These are phyloP conservation scores for Nepenthes mirabilis DNA, from an alignment of 148 eudicot species.

Conservation along the genomic window DNA sequence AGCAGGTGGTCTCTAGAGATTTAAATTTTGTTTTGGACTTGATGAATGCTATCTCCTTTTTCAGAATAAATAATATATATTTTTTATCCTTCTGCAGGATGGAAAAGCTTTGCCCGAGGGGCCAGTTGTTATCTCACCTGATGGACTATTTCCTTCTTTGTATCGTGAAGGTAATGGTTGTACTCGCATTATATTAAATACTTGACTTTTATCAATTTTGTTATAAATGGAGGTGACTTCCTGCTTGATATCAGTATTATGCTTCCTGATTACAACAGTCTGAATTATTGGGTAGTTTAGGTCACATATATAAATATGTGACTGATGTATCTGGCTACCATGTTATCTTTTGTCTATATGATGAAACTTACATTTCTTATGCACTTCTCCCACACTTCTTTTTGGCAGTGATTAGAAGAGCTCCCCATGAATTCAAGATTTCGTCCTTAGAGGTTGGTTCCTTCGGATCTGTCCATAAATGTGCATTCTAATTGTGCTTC, in stretches of 20 bases:
- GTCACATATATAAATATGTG: neutral
- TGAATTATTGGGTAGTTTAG: too few species aligned
- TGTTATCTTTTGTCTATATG: neutral
- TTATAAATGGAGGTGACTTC: neutral
- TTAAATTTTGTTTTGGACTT: neutral
- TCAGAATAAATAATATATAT: constrained; percentile 3
- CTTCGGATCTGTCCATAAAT: neutral
- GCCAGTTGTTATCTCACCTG: constrained; percentile 91
- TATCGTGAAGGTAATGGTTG: constrained; percentile 70
- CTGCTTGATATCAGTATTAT: too few species aligned
- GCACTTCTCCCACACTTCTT: constrained; percentile 2
- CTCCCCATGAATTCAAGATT: constrained; percentile 98
- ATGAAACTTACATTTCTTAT: neutral
- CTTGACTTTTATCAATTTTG: neutral
- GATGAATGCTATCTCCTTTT: neutral
- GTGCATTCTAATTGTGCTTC: neutral
- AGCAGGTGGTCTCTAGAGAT: constrained; percentile 42
- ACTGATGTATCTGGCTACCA: neutral
- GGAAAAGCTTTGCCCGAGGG: constrained; percentile 93
- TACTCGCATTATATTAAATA: neutral
- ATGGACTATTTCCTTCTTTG: constrained; percentile 93
- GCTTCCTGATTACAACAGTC: too few species aligned
- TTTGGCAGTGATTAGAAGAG: constrained; percentile 81
- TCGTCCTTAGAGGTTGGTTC: constrained; percentile 82
- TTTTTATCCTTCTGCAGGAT: constrained; percentile 33